phyloP scores from a whole-genome alignment of 2,329 filamentous ascomycete genomes.

The Thermothelomyces thermophilus region DNA sequence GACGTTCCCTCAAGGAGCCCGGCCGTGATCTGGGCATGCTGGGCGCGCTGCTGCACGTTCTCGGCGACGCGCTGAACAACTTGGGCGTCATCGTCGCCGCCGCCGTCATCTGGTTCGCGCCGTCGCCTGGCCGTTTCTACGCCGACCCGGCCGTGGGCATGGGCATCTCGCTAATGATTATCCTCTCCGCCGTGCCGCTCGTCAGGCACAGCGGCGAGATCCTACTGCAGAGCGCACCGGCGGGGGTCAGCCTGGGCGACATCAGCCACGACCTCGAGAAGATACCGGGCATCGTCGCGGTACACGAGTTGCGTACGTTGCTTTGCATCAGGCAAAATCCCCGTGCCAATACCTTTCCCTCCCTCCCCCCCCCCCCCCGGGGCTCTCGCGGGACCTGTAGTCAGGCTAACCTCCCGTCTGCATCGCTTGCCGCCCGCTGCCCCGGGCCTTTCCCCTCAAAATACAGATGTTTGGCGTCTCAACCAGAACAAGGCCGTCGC shows the following conservation, averaged over 20 bases:
- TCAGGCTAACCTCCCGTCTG: too few relatives aligned
- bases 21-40: conserved; percentile 62
- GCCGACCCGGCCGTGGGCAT: conserved; percentile 64
- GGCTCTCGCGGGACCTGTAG: too few relatives aligned
- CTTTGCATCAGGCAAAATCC: conserved; percentile 6
- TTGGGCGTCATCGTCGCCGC: conserved; percentile 66
- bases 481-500: conserved; percentile 65
- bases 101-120: conserved; percentile 60
- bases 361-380: background rate
- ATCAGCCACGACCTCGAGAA: conserved; percentile 63
- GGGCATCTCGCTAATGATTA: conserved; percentile 67
- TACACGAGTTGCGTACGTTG: background rate
- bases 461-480: conserved; percentile 60
- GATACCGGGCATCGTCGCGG: conserved; percentile 31
- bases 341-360: background rate
- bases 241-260: conserved; percentile 52
- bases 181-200: conserved; percentile 56
- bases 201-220: conserved; percentile 57
- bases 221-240: conserved; percentile 59
- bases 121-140: conserved; percentile 55
- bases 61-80: conserved; percentile 71
- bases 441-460: conserved; percentile 4
- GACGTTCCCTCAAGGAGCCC: conserved; percentile 29
- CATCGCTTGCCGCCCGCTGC: too few relatives aligned
- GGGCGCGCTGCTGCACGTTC: conserved; percentile 62